phyloP scores from a whole-genome alignment of 495 filamentous ascomycete genomes.

The Pyronema omphalodes region DNA sequence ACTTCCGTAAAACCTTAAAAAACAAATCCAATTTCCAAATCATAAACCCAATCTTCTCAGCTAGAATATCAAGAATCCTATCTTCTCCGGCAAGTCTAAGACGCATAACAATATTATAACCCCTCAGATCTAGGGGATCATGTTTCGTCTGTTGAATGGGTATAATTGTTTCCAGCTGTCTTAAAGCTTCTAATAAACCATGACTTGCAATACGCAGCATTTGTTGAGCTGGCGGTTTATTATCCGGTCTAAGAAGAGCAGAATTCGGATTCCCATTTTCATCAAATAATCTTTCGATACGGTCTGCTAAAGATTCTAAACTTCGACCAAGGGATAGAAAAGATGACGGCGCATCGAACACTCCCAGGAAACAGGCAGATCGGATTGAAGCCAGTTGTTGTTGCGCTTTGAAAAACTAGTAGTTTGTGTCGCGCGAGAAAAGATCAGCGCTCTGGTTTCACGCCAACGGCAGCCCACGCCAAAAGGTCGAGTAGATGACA shows the following conservation, averaged over 20 bases:
- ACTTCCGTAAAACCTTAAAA: slow-evolving; percentile 12
- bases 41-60: slow-evolving; percentile 11
- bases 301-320: slow-evolving; percentile 7
- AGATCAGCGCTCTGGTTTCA: background rate
- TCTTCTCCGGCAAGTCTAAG: background rate
- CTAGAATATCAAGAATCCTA: background rate
- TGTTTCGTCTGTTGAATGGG: background rate
- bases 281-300: slow-evolving; percentile 16
- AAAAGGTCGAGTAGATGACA: background rate
- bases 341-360: slow-evolving; percentile 11
- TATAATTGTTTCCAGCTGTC: slow-evolving; percentile 6
- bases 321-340: slow-evolving; percentile 7
- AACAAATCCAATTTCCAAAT: slow-evolving; percentile 13
- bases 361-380: slow-evolving; percentile 6
- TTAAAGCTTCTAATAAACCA: slow-evolving; percentile 9
- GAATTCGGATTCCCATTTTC: slow-evolving; percentile 19
- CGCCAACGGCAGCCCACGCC: background rate
- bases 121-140: background rate
- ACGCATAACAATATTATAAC: slow-evolving; percentile 1
- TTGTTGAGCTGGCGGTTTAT: slow-evolving; percentile 14
- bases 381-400: slow-evolving; percentile 11
- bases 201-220: slow-evolving; percentile 17
- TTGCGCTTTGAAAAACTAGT: slow-evolving; percentile 15
- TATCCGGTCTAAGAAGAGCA: slow-evolving; percentile 11
- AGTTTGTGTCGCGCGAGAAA: background rate